Evolutionary conservation across 805 yeast species (phyloP), one percentile per base, ranked within the genome.

Genomic region (Candida khao-thaluensis): DNA sequence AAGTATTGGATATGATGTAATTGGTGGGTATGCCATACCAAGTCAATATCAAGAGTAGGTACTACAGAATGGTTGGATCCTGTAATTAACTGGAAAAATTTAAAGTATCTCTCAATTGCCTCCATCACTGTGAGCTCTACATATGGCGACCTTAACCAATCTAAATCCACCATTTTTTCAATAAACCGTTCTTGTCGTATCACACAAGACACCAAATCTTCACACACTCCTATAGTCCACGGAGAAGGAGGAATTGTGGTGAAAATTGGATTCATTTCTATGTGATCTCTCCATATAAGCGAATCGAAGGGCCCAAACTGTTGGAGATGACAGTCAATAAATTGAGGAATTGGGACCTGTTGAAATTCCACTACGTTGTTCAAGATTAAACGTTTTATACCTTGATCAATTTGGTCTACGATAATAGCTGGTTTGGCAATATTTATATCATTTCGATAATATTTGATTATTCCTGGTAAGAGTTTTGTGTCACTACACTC

Each of bases 191-290:
- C 56, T 38, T 57, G 62, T 23, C 58, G 32, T 8, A 45, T 5
- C 6, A 56, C 54, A 40, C 51, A 51, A 4, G 56, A 56, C 10
- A 57, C 63, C 27, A 59, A 47, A 35, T 59, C 61, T 31, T 24
- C 32, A 15, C 25, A 21, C 4, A 37, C 15, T 4, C 72, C 74
- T 34, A 86, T n/a, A n/a, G 23, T 21, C 14, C 17, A 14, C 5
- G 15, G 4, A 17, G 16, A 14, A 5, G 18, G 14, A 6, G 36
- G 41, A 11, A 37, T 10, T 2, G 41, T 37, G 3, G 31, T 17
- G 11, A 15, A 31, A 14, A 37, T 30, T 3, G 45, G 44, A 26
- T 42, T 41, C 10, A 29, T n/a, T 12, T 15, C 17, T 3, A 36
- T 3, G 20, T 44, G 41, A 7, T 29, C 21, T 21, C 36, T 23